Percentiles rank a stretch among this genome's conserved stretches.
phyloP scores from a whole-genome alignment of 768 basidiomycete genomes.

The Rhodotorula diobovata region DNA sequence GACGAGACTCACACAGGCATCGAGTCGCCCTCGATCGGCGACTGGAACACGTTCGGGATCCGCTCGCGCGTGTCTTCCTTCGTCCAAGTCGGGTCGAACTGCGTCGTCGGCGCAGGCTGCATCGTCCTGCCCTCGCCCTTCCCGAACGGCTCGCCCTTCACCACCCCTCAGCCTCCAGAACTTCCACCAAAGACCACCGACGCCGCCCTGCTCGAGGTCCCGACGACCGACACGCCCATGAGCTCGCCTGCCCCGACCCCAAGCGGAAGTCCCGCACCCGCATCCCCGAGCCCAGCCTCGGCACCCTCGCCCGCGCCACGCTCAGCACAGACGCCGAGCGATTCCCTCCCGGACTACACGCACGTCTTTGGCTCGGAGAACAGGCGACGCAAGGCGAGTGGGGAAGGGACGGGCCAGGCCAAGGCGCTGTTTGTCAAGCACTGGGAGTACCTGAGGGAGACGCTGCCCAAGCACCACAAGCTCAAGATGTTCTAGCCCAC shows the following conservation, averaged over 20 bases:
- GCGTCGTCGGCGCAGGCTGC: constrained; percentile 75
- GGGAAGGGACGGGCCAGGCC: constrained; percentile 72
- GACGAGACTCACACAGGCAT: constrained; percentile 59
- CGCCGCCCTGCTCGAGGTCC: neutral
- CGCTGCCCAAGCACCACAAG: constrained; percentile 32
- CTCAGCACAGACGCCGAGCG: constrained; percentile 49
- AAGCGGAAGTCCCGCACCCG: neutral
- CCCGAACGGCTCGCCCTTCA: neutral
- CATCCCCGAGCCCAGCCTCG: neutral
- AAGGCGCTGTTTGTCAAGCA: constrained; percentile 79
- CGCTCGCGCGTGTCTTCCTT: constrained; percentile 77
- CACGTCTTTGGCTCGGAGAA: constrained; percentile 69
- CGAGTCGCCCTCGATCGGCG: constrained; percentile 77
- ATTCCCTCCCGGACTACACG: constrained; percentile 74
- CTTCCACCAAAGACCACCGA: neutral
- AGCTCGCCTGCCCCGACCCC: neutral
- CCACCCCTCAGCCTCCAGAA: neutral
- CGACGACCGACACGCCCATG: neutral
- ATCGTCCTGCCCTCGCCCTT: constrained; percentile 62
- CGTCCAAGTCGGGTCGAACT: constrained; percentile 70
- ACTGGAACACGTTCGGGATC: constrained; percentile 79
- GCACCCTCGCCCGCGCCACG: neutral
- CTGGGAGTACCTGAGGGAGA: constrained; percentile 79
- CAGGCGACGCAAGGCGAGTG: constrained; percentile 65
- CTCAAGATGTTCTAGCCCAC: constrained; percentile 30